These are phyloP conservation scores for Cunninghamia lanceolata DNA, from an alignment of 75 land plant species.

Conservation along the genomic window DNA sequence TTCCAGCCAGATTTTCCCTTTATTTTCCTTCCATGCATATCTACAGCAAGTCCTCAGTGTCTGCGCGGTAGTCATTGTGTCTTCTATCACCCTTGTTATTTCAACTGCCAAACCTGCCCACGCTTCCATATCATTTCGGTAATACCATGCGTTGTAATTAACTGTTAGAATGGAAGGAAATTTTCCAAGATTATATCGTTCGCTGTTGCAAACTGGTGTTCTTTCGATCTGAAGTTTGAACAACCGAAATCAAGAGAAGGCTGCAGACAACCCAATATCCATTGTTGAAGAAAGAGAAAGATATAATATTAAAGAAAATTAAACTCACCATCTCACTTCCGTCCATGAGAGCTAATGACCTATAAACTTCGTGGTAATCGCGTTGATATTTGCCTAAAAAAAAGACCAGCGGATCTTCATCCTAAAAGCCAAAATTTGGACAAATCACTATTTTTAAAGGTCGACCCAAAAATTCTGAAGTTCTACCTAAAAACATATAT, in stretches of 20 bases:
- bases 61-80: neutral
- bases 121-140: neutral
- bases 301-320: too few species aligned
- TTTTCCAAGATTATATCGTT: neutral
- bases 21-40: neutral
- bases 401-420: neutral
- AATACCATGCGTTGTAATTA: neutral
- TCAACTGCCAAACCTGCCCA: neutral
- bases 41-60: neutral
- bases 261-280: too few species aligned
- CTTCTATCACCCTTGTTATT: neutral
- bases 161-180: neutral
- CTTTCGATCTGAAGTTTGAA: too few species aligned
- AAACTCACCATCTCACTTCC: neutral
- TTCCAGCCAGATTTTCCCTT: neutral
- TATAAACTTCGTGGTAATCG: neutral
- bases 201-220: neutral
- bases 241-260: too few species aligned
- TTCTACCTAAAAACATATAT: too few species aligned
- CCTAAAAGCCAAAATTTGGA: neutral
- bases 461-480: too few species aligned
- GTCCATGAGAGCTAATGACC: neutral
- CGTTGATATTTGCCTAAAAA: neutral
- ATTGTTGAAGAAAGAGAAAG: too few species aligned
- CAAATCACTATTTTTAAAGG: too few species aligned